These are phyloP conservation scores for Blastocystis sp. DNA, from an alignment of 352 stramenopile genomes.

Conservation along the genomic window DNA sequence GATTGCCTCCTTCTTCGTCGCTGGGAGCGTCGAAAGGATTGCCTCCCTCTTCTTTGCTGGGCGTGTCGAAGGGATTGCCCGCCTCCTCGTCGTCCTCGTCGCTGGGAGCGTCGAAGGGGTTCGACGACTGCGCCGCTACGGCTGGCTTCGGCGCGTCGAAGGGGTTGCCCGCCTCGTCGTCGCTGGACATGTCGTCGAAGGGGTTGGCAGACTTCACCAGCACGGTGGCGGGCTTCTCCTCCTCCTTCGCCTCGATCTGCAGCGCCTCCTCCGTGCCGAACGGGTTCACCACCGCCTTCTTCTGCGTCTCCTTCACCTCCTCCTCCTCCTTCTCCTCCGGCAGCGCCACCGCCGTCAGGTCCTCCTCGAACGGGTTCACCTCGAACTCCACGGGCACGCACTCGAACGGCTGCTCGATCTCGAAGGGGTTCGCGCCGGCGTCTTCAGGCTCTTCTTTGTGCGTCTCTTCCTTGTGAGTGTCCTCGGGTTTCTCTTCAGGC, in stretches of 20 bases:
- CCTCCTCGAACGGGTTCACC: slow-evolving; percentile 63
- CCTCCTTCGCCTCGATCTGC: neutral
- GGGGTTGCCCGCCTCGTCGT: slow-evolving; percentile 24
- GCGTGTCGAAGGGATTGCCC: slow-evolving; percentile 47
- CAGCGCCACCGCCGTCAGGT: neutral
- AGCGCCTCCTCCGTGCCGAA: slow-evolving; percentile 17
- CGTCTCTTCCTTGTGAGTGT: neutral
- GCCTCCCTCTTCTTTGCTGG: neutral
- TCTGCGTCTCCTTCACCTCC: neutral
- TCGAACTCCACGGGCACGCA: slow-evolving; percentile 2
- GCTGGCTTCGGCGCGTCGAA: slow-evolving; percentile 4
- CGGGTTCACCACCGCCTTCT: slow-evolving; percentile 6
- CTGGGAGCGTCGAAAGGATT: slow-evolving; percentile 46
- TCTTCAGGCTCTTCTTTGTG: neutral
- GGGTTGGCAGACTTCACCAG: slow-evolving; percentile 4
- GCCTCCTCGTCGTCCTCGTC: slow-evolving; percentile 27
- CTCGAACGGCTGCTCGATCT: neutral
- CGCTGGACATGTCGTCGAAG: neutral
- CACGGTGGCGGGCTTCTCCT: slow-evolving; percentile 10
- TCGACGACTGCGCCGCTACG: neutral
- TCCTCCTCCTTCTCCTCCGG: neutral
- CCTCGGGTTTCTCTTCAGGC: neutral
- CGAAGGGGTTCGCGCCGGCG: neutral
- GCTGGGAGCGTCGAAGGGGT: slow-evolving; percentile 41
- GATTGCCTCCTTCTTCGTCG: slow-evolving; percentile 17